Base-by-base conservation (phyloP, 2,329 filamentous ascomycete species). In the Aphanocladium album region DNA sequence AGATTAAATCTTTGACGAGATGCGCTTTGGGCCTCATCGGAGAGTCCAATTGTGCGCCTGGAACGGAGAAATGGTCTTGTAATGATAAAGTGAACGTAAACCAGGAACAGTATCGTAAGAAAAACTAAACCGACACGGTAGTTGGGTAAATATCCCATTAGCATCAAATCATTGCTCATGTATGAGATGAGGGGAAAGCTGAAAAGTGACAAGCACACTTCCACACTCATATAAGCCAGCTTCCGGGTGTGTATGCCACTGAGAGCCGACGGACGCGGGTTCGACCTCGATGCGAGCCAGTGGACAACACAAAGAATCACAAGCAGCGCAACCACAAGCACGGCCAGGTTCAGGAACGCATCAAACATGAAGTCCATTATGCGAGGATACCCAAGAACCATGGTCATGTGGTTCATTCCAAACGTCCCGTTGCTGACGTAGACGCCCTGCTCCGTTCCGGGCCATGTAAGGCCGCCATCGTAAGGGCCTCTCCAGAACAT, bases 401-500 rank as follows among this genome's bases (percentile, higher is more conserved):
- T 39, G 41, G 30, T 43, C 58, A 60, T 60, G 14, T 47, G 46
- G 21, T 56, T 25, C 39, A 51, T 25, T 25, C 59, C 59, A 57
- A 53, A 51, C 21, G 59, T 49, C 41, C 19, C 21, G 50, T 61
- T 61, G 46, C 59, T 57, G 51, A 56, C 51, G 27, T 61, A 61
- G n/a, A 61, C 54, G 19, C 59, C 59, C 11, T 46, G 50, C 4
- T 51, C 52, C 3, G 47, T 30, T 2, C 59, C 52, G 5, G 30
- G 41, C 41, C 33, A 56, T 35, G 59, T 47, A 17, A 17, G 35
- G 41, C 52, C 59, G 14, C 49, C 16, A 35, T 61, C 51, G 33
- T 56, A 56, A 2, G 59, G 59, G 8, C 59, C 59, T 45, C 59
- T 56, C 59, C 59, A 61, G 19, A 56, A 61, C 52, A 61, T 35